Evolutionary conservation across 495 filamentous ascomycete genomes (phyloP), one percentile per base, ranked within the genome.

Genomic region (Penicillium turbatum): DNA sequence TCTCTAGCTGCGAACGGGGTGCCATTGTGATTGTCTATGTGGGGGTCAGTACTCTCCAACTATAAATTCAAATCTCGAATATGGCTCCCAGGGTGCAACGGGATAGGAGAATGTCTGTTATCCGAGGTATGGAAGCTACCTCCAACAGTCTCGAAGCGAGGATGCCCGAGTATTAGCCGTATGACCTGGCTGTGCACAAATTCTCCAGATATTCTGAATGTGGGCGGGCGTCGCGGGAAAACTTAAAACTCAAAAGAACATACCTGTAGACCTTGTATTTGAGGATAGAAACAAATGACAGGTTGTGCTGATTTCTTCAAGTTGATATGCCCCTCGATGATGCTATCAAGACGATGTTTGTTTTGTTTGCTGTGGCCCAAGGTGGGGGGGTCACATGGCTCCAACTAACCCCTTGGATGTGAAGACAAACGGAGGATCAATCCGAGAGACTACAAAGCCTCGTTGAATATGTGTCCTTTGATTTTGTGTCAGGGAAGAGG

Each of bases 1-100:
- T 89, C 41, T 81, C 73, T 53, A 96, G 78, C 58, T 80, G 79
- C 9, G 86, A 84, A 30, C 87, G 87, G 9, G 88, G 79, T 6
- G 86, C 77, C 88, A 92, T 95, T 41, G 3, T 49, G 34, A 30
- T 39, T 49, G 17, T 39, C 47, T 49, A 24, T 11, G 15, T 8
- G 15, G 17, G n/a, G 0, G 35, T 49, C 8, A 49, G 34, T 19
- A 5, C 21, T 24, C 5, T 5, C 8, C 0, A 15, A n/a, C 0
- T 16, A 30, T 19, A 8, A 11, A 3, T 9, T 4, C 9, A 0
- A 5, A 4, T 6, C 41, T 17, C 2, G n/a, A 3, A 44, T 30
- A 6, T 10, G 0, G 6, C 2, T 30, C 15, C 27, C 27, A 6
- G 15, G 7, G 1, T 2, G n/a, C 26, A n/a, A 44, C 8, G 9